Percentiles rank a stretch among this genome's conserved stretches.
phyloP scores from a whole-genome alignment of 129 eudicot species.

The Calendula officinalis region DNA sequence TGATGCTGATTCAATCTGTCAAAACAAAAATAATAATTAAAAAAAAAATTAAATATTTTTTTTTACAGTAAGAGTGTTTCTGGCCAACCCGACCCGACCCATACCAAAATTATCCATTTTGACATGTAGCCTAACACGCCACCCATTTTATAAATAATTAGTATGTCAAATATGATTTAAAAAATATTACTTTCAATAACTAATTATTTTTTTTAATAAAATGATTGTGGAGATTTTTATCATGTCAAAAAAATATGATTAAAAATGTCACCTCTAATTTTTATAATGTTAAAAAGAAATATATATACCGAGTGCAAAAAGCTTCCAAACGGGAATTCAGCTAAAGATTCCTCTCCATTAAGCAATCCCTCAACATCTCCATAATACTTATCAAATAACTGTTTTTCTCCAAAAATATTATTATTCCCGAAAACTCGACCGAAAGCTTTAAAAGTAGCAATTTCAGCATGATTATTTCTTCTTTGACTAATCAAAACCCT shows the following conservation, averaged over 20 bases:
- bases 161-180: background rate
- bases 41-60: background rate
- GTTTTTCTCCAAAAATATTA: conserved; percentile 35
- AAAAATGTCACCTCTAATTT: background rate
- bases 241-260: no score
- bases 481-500: conserved; percentile 64
- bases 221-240: no score
- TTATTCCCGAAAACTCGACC: conserved; percentile 50
- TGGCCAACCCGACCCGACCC: background rate
- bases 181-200: background rate
- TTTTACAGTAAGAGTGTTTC: background rate
- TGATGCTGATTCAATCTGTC: conserved; percentile 71
- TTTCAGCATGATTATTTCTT: conserved; percentile 53
- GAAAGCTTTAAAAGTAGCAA: conserved; percentile 54
- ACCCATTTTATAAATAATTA: background rate
- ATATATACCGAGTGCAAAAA: conserved; percentile 28
- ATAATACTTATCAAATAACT: conserved; percentile 17
- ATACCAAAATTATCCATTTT: background rate
- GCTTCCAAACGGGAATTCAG: conserved; percentile 86
- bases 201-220: no score
- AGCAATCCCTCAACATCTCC: conserved; percentile 33
- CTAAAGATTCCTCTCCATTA: conserved; percentile 85
- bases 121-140: background rate
- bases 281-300: background rate
- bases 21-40: background rate